Evolutionary conservation across 2,329 filamentous ascomycete genomes (phyloP), one percentile per base, ranked within the genome.

Genomic region (Cladophialophora psammophila): DNA sequence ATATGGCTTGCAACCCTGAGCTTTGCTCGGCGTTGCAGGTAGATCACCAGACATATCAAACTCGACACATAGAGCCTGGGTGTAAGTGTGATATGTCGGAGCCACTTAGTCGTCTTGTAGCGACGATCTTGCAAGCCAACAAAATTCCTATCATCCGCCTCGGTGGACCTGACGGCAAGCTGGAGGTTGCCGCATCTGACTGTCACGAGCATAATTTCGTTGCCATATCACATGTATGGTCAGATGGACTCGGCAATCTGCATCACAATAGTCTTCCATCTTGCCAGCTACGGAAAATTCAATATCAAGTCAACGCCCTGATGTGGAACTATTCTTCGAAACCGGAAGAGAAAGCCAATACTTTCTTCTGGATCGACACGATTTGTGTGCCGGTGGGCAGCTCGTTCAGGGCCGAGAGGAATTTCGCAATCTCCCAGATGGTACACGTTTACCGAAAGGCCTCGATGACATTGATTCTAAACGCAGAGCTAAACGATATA

Each of bases 161-260:
- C 9, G 34, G 36, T 34, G 34, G 34, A 13, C 13, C n/a, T 4
- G 36, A 32, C n/a, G 18, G 34, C 53, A 9, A 5, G 5, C 18
- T 56, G 5, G 32, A 56, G n/a, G 10, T 56, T n/a, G 34, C 13
- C 12, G n/a, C 6, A 36, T 26, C n/a, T 13, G 32, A 20, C 1
- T 36, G 13, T 32, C 31, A 15, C 1, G 31, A 26, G 32, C 31
- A 35, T n/a, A 10, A 56, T 56, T 56, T 56, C 36, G 34, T 34
- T 15, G 53, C 53, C 18, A 56, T 56, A 13, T 56, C 53, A 18
- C 53, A 56, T 12, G 53, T 56, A 34, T 56, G 53, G 53, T 13
- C 26, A n/a, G 53, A 56, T 34, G 53, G 53, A n/a, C 32, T 56
- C 12, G 53, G 53, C 13, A 56, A 56, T 36, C n/a, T 56, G 18